These are phyloP conservation scores for Allium fistulosum DNA, from an alignment of 106 monocot genomes.

Conservation along the genomic window DNA sequence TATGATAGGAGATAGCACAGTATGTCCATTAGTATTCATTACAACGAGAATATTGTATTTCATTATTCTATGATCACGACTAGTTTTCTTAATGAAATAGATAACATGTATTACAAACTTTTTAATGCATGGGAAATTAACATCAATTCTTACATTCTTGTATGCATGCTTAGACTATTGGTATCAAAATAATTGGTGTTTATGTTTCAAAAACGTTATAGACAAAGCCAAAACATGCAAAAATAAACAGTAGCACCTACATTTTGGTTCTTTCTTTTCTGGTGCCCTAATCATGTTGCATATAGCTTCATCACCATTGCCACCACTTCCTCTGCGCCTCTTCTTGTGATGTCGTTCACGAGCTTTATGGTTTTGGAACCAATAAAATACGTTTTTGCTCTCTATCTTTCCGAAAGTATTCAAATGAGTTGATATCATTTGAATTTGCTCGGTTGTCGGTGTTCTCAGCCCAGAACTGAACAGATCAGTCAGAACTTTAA, in stretches of 20 bases:
- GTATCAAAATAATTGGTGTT: too few relatives aligned
- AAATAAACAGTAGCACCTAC: not conserved
- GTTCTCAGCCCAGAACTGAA: conserved; percentile 72
- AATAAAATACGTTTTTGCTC: conserved; percentile 99
- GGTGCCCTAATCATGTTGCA: conserved; percentile 1
- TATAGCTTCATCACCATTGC: not conserved
- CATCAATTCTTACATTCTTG: too few relatives aligned
- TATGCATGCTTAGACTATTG: not conserved
- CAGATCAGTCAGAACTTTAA: conserved; percentile 72
- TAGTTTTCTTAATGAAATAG: too few relatives aligned
- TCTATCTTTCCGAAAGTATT: conserved; percentile 82
- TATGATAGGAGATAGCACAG: too few relatives aligned
- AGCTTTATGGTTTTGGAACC: conserved; percentile 99
- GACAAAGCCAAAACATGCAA: not conserved
- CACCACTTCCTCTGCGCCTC: conserved; percentile 28
- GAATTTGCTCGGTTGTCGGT: conserved; percentile 87
- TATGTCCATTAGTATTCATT: too few relatives aligned
- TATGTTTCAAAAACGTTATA: too few relatives aligned
- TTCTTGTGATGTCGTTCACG: conserved; percentile 78
- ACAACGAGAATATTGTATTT: too few relatives aligned
- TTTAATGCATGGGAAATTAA: too few relatives aligned
- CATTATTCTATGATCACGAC: too few relatives aligned
- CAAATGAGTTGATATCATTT: conserved; percentile 71
- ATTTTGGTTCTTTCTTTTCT: conserved; percentile 21
- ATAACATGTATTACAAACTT: too few relatives aligned